These are phyloP conservation scores for Hordeum marinum DNA, from an alignment of 176 grass and related monocot genomes.

Conservation along the genomic window DNA sequence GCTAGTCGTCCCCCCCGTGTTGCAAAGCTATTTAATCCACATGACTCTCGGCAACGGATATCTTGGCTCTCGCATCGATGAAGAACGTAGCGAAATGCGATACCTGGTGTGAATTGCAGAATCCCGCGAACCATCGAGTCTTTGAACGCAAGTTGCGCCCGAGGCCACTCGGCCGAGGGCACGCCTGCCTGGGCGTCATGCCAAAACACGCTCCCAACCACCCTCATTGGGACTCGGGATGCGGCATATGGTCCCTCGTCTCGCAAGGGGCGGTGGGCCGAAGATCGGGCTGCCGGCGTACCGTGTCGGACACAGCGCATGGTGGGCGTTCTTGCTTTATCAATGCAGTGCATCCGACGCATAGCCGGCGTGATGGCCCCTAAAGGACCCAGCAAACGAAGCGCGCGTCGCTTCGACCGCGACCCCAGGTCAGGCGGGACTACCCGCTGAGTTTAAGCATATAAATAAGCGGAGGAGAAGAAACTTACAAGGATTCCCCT, in stretches of 20 bases:
- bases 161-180: conserved; percentile 24
- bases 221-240: too few relatives aligned
- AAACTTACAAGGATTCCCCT: conserved; percentile 35
- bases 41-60: conserved; percentile 67
- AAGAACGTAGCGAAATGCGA: conserved; percentile 85
- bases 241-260: too few relatives aligned
- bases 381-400: too few relatives aligned
- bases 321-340: too few relatives aligned
- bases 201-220: background rate
- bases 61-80: conserved; percentile 70
- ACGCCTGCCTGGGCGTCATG: conserved; percentile 24
- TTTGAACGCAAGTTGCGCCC: conserved; percentile 85
- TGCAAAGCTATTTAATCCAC: background rate
- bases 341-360: too few relatives aligned
- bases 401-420: background rate
- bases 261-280: too few relatives aligned
- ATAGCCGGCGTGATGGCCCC: too few relatives aligned
- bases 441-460: too few relatives aligned
- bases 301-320: too few relatives aligned
- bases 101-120: conserved; percentile 93
- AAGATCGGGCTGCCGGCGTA: too few relatives aligned
- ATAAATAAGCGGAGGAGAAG: conserved; percentile 17
- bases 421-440: too few relatives aligned
- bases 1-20: too few relatives aligned
- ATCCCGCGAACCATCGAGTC: conserved; percentile 82